Evolutionary conservation across 2,329 filamentous ascomycete genomes (phyloP), one percentile per base, ranked within the genome.

Genomic region (Purpureocillium takamizusanense): DNA sequence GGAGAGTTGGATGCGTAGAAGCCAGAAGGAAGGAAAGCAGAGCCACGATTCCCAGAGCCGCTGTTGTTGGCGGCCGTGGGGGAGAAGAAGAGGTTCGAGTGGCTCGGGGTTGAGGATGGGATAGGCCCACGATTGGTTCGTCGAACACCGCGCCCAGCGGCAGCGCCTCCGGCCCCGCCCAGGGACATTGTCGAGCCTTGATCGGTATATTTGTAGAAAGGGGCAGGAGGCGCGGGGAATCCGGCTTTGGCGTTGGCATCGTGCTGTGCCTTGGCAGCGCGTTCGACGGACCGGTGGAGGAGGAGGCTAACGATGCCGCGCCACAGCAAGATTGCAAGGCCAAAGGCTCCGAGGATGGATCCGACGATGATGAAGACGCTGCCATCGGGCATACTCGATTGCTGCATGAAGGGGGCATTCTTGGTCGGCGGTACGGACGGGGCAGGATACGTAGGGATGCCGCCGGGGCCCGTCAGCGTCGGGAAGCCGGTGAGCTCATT

Each of bases 361-460:
- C 92, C 92, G 1, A 97, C 92, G 16, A 81, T 83, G 52, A 98
- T 98, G 66, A 98, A 98, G 42, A 98, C 83, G 4, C 90, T 95
- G 39, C 92, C 92, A 53, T 97, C 85, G 3, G 92, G 92, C 10
- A 89, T 70, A 38, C 65, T 81, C 1, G 88, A 94, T 52, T 82
- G 80, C 55, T 89, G 82, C 86, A 97, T 95, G 57, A 86, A 98
- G 13, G 90, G 88, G 5, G 92, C 92, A 53, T 83, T 77, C 30
- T 76, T 72, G 3, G 86, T 95, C 18, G 88, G 84, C 7, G 92
- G 92, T 3, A 97, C 81, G 18, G 78, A 74, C 4, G 87, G 71
- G 2, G 83, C 65, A 5, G 89, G 85, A 46, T 83, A 84, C 16
- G 76, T 75, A 46, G 66, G 66, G 37, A 70, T 59, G 4, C 52